Evolutionary conservation across 331 rosid species (phyloP).

Genomic region (Pyracantha coccinea): DNA sequence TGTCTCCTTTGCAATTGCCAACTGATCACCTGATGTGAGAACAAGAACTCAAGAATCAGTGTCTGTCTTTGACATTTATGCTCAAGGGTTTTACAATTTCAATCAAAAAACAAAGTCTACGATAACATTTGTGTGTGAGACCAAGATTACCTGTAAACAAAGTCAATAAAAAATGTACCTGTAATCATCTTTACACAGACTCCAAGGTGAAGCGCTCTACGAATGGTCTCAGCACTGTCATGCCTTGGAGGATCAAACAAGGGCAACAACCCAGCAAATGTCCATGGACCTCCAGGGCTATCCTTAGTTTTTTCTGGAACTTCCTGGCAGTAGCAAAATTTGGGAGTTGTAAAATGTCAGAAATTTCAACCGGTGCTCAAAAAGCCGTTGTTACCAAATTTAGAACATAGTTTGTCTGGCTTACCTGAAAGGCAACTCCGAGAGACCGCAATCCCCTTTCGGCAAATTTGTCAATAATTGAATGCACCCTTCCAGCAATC

Average conservation of each 20-base stretch:
- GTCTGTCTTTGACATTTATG: not conserved
- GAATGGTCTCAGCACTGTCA: conserved; percentile 89
- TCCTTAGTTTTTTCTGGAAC: conserved; percentile 69
- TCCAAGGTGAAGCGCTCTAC: conserved; percentile 83
- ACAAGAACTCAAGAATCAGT: conserved; percentile 6
- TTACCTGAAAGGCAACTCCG: conserved; percentile 76
- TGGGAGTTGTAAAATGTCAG: conserved; percentile 14
- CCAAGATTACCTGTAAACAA: too few species aligned
- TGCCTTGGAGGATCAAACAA: conserved; percentile 95
- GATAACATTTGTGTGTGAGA: not conserved
- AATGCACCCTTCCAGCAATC: conserved; percentile 55
- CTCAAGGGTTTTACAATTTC: not conserved
- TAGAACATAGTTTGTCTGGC: conserved; percentile 10
- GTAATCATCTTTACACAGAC: conserved; percentile 89
- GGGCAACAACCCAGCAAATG: conserved; percentile 72
- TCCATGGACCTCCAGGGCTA: conserved; percentile 78
- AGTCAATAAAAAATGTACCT: conserved; percentile 38
- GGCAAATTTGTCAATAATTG: conserved; percentile 79
- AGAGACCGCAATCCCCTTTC: conserved; percentile 90
- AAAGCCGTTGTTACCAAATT: conserved; percentile 2
- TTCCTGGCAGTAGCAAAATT: conserved; percentile 28
- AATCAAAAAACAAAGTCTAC: not conserved
- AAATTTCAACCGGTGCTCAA: conserved; percentile 1
- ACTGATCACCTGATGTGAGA: conserved; percentile 60
- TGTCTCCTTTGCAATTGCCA: conserved; percentile 86